phyloP scores from a whole-genome alignment of 805 yeast species.

The Wickerhamiella hasegawae region DNA sequence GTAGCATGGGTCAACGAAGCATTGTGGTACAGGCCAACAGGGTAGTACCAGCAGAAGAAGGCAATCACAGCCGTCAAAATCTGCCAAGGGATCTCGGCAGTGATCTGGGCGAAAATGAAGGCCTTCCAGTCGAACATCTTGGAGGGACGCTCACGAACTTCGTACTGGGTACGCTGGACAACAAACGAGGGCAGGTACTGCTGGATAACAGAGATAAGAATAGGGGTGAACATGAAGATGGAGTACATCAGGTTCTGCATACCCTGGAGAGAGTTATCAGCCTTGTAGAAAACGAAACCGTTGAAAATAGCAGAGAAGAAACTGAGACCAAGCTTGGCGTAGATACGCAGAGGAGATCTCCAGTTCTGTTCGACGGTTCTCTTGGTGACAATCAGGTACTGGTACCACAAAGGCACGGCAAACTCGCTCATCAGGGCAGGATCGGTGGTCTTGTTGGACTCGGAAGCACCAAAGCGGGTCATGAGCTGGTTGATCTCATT shows the following conservation, averaged over 20 bases:
- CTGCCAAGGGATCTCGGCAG: slow-evolving; percentile 43
- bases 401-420: slow-evolving; percentile 32
- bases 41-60: slow-evolving; percentile 31
- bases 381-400: slow-evolving; percentile 25
- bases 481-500: slow-evolving; percentile 19
- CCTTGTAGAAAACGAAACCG: slow-evolving; percentile 52
- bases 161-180: slow-evolving; percentile 40
- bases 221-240: slow-evolving; percentile 38
- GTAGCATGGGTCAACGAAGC: slow-evolving; percentile 16
- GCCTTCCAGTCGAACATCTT: slow-evolving; percentile 56
- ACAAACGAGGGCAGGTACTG: slow-evolving; percentile 26
- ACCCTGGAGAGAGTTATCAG: slow-evolving; percentile 32
- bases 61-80: slow-evolving; percentile 34
- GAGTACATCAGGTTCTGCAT: slow-evolving; percentile 40
- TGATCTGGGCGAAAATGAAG: slow-evolving; percentile 33
- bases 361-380: slow-evolving; percentile 31
- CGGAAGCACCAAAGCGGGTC: slow-evolving; percentile 2
- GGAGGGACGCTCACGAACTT: slow-evolving; percentile 47
- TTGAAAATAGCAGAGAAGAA: slow-evolving; percentile 40
- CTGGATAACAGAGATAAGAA: slow-evolving; percentile 44
- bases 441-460: slow-evolving; percentile 12
- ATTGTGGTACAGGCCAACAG: slow-evolving; percentile 29
- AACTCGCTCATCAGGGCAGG: slow-evolving; percentile 12
- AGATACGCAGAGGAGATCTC: slow-evolving; percentile 44
- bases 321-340: slow-evolving; percentile 36